A percentile compares a stretch with the other conserved stretches of the same genome.
phyloP scores from a whole-genome alignment of 1,139 yeast species.

The Meyerozyma elateridarum region DNA sequence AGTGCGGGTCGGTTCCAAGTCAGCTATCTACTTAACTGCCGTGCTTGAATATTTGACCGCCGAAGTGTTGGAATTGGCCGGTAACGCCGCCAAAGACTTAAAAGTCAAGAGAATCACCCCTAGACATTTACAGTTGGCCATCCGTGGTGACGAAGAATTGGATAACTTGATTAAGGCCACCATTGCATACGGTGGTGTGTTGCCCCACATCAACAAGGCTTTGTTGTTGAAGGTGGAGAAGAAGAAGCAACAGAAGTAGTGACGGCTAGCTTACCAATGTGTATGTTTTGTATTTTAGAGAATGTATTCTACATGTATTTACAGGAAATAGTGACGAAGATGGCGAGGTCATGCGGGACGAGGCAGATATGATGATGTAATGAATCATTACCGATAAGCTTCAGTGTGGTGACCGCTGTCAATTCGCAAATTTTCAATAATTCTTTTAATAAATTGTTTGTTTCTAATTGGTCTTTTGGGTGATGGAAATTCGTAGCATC shows the following conservation, averaged over 20 bases:
- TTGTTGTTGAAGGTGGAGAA: slow-evolving; percentile 88
- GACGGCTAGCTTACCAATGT: slow-evolving; percentile 1
- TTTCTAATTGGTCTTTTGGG: too few species aligned
- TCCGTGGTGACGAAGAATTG: slow-evolving; percentile 98
- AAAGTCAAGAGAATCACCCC: slow-evolving; percentile 99
- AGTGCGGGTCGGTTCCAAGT: slow-evolving; percentile 94
- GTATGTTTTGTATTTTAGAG: slow-evolving; percentile 12
- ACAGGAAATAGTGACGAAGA: too few species aligned
- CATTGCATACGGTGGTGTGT: slow-evolving; percentile 98
- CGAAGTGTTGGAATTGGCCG: slow-evolving; percentile 97
- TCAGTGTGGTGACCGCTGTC: too few species aligned
- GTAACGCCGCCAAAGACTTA: slow-evolving; percentile 97
- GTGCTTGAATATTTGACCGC: slow-evolving; percentile 97
- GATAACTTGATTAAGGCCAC: slow-evolving; percentile 95
- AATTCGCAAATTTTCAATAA: too few species aligned
- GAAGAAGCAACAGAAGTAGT: slow-evolving; percentile 51
- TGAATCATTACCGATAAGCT: too few species aligned
- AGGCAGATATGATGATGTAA: too few species aligned
- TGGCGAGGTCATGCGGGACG: too few species aligned
- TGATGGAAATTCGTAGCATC: too few species aligned
- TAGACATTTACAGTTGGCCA: slow-evolving; percentile 96
- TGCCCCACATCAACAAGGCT: slow-evolving; percentile 96
- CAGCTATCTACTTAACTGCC: slow-evolving; percentile 95
- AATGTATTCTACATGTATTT: too few species aligned
- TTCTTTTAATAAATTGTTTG: too few species aligned